phyloP scores from a whole-genome alignment of 1,284 basidiomycete genomes.

The Stygiomarasmius scandens region DNA sequence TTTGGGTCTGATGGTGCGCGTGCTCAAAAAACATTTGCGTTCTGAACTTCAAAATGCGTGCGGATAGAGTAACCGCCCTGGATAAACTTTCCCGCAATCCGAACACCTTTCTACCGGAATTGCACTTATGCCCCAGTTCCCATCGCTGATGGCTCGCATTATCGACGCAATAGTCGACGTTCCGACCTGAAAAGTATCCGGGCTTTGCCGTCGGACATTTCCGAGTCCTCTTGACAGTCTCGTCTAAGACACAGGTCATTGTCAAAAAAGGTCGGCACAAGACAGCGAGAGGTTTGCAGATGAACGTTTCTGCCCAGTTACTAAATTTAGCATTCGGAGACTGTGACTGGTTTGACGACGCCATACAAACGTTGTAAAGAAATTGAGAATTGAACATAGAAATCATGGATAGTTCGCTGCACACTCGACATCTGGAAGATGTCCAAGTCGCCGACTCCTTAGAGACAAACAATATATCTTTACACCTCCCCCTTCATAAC shows the following conservation, averaged over 20 bases:
- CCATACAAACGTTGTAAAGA: no score
- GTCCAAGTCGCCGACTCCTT: constrained; percentile 83
- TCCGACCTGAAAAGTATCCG: background rate
- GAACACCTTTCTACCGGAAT: no score
- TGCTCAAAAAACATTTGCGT: background rate
- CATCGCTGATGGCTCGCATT: constrained; percentile 27
- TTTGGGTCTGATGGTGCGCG: background rate
- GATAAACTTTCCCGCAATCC: no score
- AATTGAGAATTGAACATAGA: no score
- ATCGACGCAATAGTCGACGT: constrained; percentile 23
- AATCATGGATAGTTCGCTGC: constrained; percentile 84
- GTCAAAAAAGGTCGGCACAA: constrained; percentile 27
- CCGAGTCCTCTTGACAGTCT: background rate
- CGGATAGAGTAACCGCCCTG: no score
- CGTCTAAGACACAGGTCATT: constrained; percentile 19
- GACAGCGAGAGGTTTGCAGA: no score
- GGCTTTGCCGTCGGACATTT: background rate
- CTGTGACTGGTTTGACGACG: no score
- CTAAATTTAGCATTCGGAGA: constrained; percentile 61
- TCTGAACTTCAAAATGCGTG: no score
- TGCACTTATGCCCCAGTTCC: background rate
- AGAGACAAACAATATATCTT: constrained; percentile 30
- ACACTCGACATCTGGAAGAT: constrained; percentile 70
- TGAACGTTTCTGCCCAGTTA: constrained; percentile 25
- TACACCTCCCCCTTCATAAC: constrained; percentile 11